phyloP scores from a whole-genome alignment of 805 yeast species.

The Wickerhamiella alocasiicola region DNA sequence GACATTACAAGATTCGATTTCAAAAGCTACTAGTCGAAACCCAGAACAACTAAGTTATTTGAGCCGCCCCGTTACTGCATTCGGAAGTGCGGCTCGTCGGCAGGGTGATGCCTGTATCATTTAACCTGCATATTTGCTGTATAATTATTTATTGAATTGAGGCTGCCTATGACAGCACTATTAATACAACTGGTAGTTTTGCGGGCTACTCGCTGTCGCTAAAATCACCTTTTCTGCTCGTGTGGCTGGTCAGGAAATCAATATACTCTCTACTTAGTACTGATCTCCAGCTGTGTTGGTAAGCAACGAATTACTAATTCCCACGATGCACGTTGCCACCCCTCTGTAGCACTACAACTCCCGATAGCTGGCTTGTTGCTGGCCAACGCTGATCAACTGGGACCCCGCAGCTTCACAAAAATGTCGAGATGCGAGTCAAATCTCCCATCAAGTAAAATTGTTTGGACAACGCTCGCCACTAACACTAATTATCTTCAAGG shows the following conservation, averaged over 20 bases:
- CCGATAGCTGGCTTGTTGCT: too few species aligned
- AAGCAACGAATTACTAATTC: too few species aligned
- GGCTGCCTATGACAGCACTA: too few species aligned
- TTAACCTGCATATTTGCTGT: neutral
- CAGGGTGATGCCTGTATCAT: neutral
- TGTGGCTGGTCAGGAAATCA: too few species aligned
- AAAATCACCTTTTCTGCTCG: too few species aligned
- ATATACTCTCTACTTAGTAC: too few species aligned
- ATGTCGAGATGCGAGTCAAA: neutral
- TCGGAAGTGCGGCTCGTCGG: neutral
- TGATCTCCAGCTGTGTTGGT: too few species aligned
- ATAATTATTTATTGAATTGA: too few species aligned
- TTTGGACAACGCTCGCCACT: constrained; percentile 49
- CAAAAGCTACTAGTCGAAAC: neutral
- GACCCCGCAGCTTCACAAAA: neutral
- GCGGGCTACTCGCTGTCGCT: too few species aligned
- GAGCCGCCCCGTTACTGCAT: neutral
- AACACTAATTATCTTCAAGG: constrained; percentile 41
- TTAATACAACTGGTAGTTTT: too few species aligned
- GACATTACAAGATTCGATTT: constrained; percentile 2
- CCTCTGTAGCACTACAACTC: neutral
- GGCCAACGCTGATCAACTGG: neutral
- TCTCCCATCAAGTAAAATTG: constrained; percentile 19
- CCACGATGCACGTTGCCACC: too few species aligned
- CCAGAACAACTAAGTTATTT: neutral